A percentile compares a stretch with the other conserved stretches of the same genome.
Conservation (phyloP, 2,329 filamentous ascomycete species). For the Calonectria honghensis region DNA sequence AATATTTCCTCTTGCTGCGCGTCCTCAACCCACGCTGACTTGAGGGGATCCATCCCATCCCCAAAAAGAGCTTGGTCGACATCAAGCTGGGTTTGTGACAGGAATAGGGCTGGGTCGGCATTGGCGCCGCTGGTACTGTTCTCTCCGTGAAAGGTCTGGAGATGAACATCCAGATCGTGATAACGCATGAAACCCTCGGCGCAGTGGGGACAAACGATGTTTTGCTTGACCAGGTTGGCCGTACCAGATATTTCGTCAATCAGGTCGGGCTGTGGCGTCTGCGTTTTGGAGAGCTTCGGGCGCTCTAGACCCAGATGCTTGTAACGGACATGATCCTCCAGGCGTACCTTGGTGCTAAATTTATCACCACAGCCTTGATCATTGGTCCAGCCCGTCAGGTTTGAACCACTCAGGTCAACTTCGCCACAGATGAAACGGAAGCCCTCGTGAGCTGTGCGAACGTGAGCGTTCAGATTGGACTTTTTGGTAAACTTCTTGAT, state of each 20-base stretch:
- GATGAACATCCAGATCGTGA: constrained; percentile 69
- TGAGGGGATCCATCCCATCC: constrained; percentile 39
- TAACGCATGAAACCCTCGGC: constrained; percentile 68
- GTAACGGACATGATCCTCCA: constrained; percentile 90
- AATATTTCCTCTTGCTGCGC: constrained; percentile 59
- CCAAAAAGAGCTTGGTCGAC: constrained; percentile 49
- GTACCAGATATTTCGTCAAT: constrained; percentile 67
- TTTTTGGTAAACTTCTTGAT: constrained; percentile 86
- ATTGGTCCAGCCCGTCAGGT: constrained; percentile 78
- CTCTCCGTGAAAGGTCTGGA: constrained; percentile 58
- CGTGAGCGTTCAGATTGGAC: constrained; percentile 88
- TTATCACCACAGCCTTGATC: constrained; percentile 82
- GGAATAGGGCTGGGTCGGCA: constrained; percentile 50
- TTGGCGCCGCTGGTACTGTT: constrained; percentile 19
- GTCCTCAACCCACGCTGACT: constrained; percentile 51
- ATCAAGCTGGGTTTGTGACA: constrained; percentile 49
- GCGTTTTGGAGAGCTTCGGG: constrained; percentile 58
- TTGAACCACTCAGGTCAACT: constrained; percentile 74
- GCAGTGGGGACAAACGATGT: constrained; percentile 68
- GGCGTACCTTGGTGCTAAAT: constrained; percentile 84
- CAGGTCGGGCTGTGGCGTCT: constrained; percentile 53
- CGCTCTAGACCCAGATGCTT: constrained; percentile 81
- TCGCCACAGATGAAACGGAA: constrained; percentile 87
- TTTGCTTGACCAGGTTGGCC: constrained; percentile 63
- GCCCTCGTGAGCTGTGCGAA: constrained; percentile 85